Conservation (phyloP, 1,139 yeast species). For the Martiniozyma asiatica region DNA sequence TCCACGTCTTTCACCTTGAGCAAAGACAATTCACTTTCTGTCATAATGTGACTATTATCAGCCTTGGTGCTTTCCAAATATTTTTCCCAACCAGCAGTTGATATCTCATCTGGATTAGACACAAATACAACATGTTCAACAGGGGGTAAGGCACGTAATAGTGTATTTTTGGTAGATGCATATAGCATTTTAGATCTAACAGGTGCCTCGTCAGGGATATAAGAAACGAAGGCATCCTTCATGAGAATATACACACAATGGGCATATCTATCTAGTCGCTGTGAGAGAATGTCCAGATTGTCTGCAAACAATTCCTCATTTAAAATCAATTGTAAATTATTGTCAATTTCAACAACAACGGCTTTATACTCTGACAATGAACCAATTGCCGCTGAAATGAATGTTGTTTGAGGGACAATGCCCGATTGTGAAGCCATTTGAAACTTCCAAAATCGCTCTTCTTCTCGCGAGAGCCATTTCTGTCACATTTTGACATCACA, state of each 20-base stretch:
- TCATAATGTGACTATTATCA: conserved; percentile 39
- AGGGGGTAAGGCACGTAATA: conserved; percentile 50
- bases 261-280: conserved; percentile 29
- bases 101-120: conserved; percentile 55
- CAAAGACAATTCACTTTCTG: conserved; percentile 49
- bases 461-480: too few species aligned
- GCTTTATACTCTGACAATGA: too few species aligned
- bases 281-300: conserved; percentile 28
- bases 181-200: conserved; percentile 85
- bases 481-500: too few species aligned
- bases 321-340: too few species aligned
- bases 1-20: conserved; percentile 12
- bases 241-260: conserved; percentile 53
- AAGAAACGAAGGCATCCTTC: conserved; percentile 53
- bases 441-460: neutral
- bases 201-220: conserved; percentile 77
- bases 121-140: conserved; percentile 40
- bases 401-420: conserved; percentile 23
- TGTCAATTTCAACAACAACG: too few species aligned
- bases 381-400: too few species aligned
- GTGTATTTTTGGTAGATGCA: conserved; percentile 76
- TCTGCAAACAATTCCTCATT: too few species aligned
- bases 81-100: conserved; percentile 34
- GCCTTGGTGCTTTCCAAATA: conserved; percentile 26
- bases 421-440: conserved; percentile 28